A percentile compares a stretch with the other conserved stretches of the same genome.
phyloP scores from a whole-genome alignment of 2,329 filamentous ascomycete species.

The Polytolypa hystricis region DNA sequence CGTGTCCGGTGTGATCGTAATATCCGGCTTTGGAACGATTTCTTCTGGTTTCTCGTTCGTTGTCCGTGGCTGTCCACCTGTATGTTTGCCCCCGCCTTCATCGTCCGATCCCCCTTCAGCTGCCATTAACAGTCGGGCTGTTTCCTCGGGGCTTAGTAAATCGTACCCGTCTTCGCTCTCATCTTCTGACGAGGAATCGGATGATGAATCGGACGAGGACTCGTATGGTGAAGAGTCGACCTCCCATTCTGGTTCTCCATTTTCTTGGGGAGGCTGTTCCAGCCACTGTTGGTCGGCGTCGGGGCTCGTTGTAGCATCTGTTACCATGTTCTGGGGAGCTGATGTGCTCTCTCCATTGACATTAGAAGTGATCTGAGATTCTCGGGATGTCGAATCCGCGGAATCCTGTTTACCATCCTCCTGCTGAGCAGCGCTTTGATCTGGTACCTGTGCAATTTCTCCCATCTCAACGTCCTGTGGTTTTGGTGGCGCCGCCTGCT shows the following conservation, averaged over 20 bases:
- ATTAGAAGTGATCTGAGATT: not conserved
- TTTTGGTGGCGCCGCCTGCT: not conserved
- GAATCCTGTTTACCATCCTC: not conserved
- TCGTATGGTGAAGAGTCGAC: slow-evolving; percentile 65
- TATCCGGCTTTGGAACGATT: slow-evolving; percentile 59
- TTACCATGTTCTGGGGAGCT: not conserved
- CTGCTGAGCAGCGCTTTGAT: not conserved
- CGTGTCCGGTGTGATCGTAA: slow-evolving; percentile 67
- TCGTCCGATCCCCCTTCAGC: slow-evolving; percentile 71
- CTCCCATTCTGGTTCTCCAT: slow-evolving; percentile 65
- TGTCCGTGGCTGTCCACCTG: slow-evolving; percentile 52
- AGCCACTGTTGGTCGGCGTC: slow-evolving; percentile 3
- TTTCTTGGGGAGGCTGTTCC: slow-evolving; percentile 12
- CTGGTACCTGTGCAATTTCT: not conserved
- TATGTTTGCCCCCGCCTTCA: slow-evolving; percentile 43
- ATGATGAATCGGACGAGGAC: slow-evolving; percentile 42
- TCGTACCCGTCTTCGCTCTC: slow-evolving; percentile 50
- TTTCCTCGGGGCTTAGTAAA: slow-evolving; percentile 68
- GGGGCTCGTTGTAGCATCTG: slow-evolving; percentile 3
- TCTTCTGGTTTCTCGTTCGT: slow-evolving; percentile 66
- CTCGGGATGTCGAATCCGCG: not conserved
- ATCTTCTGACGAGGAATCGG: slow-evolving; percentile 49
- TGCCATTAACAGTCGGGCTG: slow-evolving; percentile 74
- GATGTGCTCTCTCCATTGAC: not conserved
- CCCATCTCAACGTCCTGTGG: slow-evolving; percentile 3